Base-by-base conservation (phyloP, 2,329 filamentous ascomycete genomes). In the Beauveria asiatica region DNA sequence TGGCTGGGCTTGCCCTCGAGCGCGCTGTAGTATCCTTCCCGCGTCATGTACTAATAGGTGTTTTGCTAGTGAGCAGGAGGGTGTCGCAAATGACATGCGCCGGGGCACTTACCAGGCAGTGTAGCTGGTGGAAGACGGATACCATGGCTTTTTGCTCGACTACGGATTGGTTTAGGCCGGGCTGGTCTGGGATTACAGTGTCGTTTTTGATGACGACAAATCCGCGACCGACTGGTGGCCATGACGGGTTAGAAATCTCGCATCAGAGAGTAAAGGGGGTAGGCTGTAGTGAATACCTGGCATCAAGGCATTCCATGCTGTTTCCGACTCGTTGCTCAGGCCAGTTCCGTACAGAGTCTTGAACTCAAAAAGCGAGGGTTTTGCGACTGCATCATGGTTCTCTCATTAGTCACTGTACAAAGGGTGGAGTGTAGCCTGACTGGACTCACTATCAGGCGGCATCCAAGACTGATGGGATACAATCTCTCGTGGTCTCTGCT, bases 1-100 rank as follows among this genome's bases (percentile, higher is more conserved):
- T 27, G 51, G 49, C 17, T 23, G 21, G 5, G 33, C 19, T 16
- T 57, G 23, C 62, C 74, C 4, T n/a, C 44, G 11, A 52, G 56
- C 4, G 62, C 62, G 21, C 53, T 54, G 52, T 55, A 63, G 30
- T 62, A 63, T 10, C 52, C 62, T 13, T 49, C 50, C 16, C 57
- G 57, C 3, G 57, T 55, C 51, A 60, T 60, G 49, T 63, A 63
- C 62, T 63, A 21, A 19, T n/a, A n/a, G 21, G 21, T 16, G 52
- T 23, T 16, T 16, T 11, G 23, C 39, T 51, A 57, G 25, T n/a
- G 16, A 6, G 25, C 7, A 27, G 25, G 25, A n/a, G n/a, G n/a
- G n/a, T n/a, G n/a, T n/a, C n/a, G n/a, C n/a, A n/a, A n/a, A n/a
- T 16, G 30, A 21, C 16, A 21, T 6, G 48, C 3, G 1, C 25